Evolutionary conservation across 2,329 filamentous ascomycete genomes (phyloP).

Genomic region (Trichoderma citrinoviride): DNA sequence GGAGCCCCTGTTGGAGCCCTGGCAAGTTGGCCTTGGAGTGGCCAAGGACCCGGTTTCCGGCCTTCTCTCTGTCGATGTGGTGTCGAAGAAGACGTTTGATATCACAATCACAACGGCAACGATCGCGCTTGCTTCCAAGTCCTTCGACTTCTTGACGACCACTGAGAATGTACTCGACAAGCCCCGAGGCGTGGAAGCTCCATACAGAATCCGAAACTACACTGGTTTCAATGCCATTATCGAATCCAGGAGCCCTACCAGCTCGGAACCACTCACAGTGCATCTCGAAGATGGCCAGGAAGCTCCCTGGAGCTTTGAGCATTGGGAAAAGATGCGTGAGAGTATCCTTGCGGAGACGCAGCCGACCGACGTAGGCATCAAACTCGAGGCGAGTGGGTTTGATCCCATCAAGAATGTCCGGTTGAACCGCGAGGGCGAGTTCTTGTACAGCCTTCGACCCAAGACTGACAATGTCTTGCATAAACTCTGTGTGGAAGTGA

Average conservation of each 20-base stretch:
- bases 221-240: conserved; percentile 89
- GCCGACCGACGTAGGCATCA: conserved; percentile 74
- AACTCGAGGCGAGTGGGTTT: conserved; percentile 90
- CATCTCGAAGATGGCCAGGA: conserved; percentile 87
- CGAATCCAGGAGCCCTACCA: conserved; percentile 68
- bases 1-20: conserved; percentile 95
- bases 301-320: conserved; percentile 92
- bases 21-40: conserved; percentile 90
- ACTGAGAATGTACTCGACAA: conserved; percentile 87
- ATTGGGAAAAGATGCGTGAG: conserved; percentile 94
- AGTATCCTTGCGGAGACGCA: conserved; percentile 81
- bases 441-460: conserved; percentile 82
- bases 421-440: conserved; percentile 91
- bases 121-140: conserved; percentile 90
- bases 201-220: conserved; percentile 91
- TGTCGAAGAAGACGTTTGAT: conserved; percentile 87
- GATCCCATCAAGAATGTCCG: conserved; percentile 85
- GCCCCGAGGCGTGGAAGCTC: conserved; percentile 84
- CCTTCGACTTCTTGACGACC: conserved; percentile 83
- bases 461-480: conserved; percentile 83
- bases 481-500: conserved; percentile 87
- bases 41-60: conserved; percentile 74
- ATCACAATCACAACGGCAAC: conserved; percentile 90
- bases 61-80: conserved; percentile 76
- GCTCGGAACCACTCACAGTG: conserved; percentile 66